These are phyloP conservation scores for Lepidium africanum DNA, from an alignment of 345 rosid species.

Conservation along the genomic window DNA sequence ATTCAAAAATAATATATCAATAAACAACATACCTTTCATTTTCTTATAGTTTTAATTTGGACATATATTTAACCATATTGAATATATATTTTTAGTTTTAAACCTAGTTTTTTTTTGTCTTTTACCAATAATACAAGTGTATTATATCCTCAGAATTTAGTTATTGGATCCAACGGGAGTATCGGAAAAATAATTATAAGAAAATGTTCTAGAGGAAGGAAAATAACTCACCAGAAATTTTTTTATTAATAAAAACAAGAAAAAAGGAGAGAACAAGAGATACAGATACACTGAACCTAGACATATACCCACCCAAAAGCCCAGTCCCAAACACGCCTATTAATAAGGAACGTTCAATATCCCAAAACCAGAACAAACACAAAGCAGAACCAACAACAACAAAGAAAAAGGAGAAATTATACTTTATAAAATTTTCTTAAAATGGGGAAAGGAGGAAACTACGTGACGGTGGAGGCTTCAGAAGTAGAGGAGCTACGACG, in stretches of 20 bases:
- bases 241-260: not conserved
- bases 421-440: not conserved
- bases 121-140: not conserved
- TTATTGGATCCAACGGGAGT: conserved; percentile 1
- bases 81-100: not conserved
- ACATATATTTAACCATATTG: not conserved
- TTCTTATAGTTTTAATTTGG: not conserved
- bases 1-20: not conserved
- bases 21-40: not conserved
- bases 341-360: conserved; percentile 6
- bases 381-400: not conserved
- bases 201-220: not conserved
- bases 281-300: conserved; percentile 70
- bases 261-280: not conserved
- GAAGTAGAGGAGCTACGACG: conserved; percentile 27
- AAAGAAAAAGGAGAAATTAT: not conserved
- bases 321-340: not conserved
- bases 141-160: not conserved
- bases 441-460: conserved; percentile 34
- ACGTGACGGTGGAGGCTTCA: conserved; percentile 5
- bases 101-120: not conserved
- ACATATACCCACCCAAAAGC: conserved; percentile 23
- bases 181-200: not conserved
- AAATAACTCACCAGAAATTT: not conserved
- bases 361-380: not conserved